These are phyloP conservation scores for Rhynchosporium graminicola DNA, from an alignment of 2,329 filamentous ascomycete genomes.

Conservation along the genomic window DNA sequence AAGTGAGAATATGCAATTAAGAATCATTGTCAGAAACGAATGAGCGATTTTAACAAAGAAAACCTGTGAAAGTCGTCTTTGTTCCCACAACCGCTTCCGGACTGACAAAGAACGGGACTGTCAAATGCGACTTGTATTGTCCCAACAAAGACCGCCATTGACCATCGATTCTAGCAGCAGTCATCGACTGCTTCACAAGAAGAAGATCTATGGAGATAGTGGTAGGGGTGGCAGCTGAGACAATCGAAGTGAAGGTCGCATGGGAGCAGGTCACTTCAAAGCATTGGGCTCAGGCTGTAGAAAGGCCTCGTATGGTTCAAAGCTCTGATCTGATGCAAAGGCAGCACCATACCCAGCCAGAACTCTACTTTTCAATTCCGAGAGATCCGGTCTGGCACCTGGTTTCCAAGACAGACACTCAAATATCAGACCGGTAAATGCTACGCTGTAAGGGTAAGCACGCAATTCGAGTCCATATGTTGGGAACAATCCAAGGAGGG, in stretches of 20 bases:
- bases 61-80: no score
- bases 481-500: not conserved
- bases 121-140: no score
- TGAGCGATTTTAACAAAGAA: no score
- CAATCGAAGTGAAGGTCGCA: not conserved
- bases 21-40: no score
- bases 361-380: constrained; percentile 14
- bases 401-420: constrained; percentile 25
- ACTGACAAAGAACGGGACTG: no score
- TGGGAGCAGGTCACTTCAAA: not conserved
- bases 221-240: not conserved
- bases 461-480: constrained; percentile 7
- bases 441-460: constrained; percentile 10
- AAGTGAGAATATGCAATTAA: no score
- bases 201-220: not conserved
- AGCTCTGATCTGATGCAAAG: not conserved
- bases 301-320: not conserved
- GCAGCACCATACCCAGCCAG: not conserved
- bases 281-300: not conserved
- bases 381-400: constrained; percentile 8
- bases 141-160: no score
- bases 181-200: no score
- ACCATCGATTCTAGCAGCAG: no score
- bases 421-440: constrained; percentile 18
- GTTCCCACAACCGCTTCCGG: no score